Conservation (phyloP, 192 early-diverging fungal species). For the Entomortierella lignicola region DNA sequence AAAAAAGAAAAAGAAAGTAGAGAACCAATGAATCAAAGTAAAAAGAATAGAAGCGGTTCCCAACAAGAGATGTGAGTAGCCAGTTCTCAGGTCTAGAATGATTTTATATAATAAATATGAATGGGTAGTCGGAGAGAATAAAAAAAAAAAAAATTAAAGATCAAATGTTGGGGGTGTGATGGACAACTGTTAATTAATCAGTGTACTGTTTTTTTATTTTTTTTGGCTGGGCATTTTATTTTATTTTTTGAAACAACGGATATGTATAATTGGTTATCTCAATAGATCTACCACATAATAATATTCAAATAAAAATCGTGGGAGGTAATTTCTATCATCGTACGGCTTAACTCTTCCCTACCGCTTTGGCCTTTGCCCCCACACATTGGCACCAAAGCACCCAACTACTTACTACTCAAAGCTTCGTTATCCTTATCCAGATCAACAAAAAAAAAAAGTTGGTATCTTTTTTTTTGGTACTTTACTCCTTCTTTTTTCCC, state of each 20-base stretch:
- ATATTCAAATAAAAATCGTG: not conserved
- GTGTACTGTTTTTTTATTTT: not conserved
- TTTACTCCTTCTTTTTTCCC: not conserved
- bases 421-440: no score
- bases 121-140: no score
- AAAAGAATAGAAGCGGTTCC: no score
- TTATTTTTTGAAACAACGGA: slow-evolving; percentile 1
- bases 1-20: no score
- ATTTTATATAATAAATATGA: no score
- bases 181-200: no score
- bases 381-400: not conserved
- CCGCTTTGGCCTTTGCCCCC: not conserved
- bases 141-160: not conserved
- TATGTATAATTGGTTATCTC: slow-evolving; percentile 1
- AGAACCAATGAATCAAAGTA: no score
- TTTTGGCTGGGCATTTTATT: slow-evolving; percentile 33
- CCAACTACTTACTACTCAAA: no score
- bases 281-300: not conserved
- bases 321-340: slow-evolving; percentile 4
- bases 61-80: no score
- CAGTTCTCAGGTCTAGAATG: no score
- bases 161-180: slow-evolving; percentile 26
- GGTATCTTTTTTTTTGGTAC: slow-evolving; percentile 1
- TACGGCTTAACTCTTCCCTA: not conserved
- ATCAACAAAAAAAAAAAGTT: slow-evolving; percentile 10